Evolutionary conservation across 805 yeast species (phyloP).

Genomic region (Geotrichum ghanense): DNA sequence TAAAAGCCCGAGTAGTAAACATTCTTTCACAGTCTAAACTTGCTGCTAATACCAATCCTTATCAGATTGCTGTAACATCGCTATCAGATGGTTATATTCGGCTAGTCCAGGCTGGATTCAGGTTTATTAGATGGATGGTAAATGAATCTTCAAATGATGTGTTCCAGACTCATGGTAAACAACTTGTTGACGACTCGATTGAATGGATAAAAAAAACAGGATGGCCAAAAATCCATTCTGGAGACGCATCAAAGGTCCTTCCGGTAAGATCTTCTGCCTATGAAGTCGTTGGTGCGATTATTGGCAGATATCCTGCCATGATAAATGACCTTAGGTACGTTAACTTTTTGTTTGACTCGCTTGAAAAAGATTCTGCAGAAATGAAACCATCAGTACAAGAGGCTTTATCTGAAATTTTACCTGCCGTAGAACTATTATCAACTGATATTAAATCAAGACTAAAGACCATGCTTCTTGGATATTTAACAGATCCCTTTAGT

Average conservation of each 20-base stretch:
- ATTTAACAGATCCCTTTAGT: conserved; percentile 29
- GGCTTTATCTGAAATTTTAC: conserved; percentile 48
- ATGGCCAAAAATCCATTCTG: conserved; percentile 20
- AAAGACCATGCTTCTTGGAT: conserved; percentile 28
- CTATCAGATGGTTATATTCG: conserved; percentile 41
- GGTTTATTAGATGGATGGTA: conserved; percentile 44
- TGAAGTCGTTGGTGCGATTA: conserved; percentile 64
- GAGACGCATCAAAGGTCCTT: conserved; percentile 5
- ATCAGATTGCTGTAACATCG: conserved; percentile 47
- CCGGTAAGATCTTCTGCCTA: conserved; percentile 37
- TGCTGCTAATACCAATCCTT: conserved; percentile 37
- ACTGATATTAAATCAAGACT: conserved; percentile 31
- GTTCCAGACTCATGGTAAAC: conserved; percentile 8
- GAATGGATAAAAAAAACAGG: conserved; percentile 21
- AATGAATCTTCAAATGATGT: conserved; percentile 4
- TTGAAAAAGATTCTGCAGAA: conserved; percentile 52
- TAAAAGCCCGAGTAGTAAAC: conserved; percentile 47
- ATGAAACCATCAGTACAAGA: conserved; percentile 61
- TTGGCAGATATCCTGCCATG: conserved; percentile 36
- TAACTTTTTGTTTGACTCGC: conserved; percentile 58
- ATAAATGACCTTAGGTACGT: conserved; percentile 39
- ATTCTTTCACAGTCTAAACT: conserved; percentile 39
- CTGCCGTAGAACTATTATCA: conserved; percentile 29
- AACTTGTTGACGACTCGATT: conserved; percentile 9
- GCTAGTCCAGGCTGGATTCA: conserved; percentile 45